Conservation (phyloP, 352 stramenopile species). For the Pythium pectinolyticum region DNA sequence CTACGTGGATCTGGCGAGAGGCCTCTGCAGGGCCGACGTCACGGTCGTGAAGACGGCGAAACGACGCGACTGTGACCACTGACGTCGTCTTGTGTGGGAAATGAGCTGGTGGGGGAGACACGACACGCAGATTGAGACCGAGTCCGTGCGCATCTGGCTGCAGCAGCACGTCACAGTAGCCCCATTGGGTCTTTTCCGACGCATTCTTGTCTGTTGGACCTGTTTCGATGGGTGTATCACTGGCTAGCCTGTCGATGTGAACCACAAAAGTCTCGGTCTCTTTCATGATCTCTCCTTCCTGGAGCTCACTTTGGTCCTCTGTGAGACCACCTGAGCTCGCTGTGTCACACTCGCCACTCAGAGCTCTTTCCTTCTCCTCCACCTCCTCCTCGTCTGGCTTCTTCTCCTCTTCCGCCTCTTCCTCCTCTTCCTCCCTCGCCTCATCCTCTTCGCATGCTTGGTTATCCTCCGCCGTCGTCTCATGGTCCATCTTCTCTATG, state of each 20-base stretch:
- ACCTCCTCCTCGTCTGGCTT: background rate
- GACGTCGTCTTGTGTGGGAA: background rate
- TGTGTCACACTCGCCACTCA: conserved; percentile 1
- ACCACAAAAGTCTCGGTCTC: background rate
- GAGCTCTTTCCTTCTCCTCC: background rate
- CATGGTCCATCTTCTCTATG: too few species aligned
- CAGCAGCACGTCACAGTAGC: conserved; percentile 46
- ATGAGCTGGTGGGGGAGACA: background rate
- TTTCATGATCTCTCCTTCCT: background rate
- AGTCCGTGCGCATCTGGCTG: conserved; percentile 45
- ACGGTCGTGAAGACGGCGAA: conserved; percentile 35
- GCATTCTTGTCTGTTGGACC: background rate
- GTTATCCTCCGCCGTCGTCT: conserved; percentile 3
- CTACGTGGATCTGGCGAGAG: conserved; percentile 38
- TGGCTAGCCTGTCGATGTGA: background rate
- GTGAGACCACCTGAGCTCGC: conserved; percentile 10
- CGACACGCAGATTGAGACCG: conserved; percentile 43
- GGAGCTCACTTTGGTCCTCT: background rate
- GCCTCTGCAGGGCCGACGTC: conserved; percentile 56
- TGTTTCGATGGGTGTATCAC: too few species aligned
- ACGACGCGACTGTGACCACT: conserved; percentile 40
- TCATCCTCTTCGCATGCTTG: background rate
- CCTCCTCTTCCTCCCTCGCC: background rate
- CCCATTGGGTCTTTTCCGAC: conserved; percentile 8
- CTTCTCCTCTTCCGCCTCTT: background rate